Evolutionary conservation across 176 grass and related monocot genomes (phyloP), one percentile per base, ranked within the genome.

Genomic region (Poa annua): DNA sequence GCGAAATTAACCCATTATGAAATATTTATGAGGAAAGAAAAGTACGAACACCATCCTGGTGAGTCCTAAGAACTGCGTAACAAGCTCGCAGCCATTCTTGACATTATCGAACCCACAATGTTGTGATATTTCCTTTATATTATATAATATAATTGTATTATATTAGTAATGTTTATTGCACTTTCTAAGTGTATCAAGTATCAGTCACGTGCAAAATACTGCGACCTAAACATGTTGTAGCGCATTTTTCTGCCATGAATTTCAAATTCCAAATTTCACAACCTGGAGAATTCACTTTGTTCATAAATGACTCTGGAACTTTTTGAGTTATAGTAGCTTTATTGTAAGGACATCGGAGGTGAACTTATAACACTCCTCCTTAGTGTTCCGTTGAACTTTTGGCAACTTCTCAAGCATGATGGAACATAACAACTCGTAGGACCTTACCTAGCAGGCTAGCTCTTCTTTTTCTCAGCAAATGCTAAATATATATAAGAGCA

Each of bases 321-420:
- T 72, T 44, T 44, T 32, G 60, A 32, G 60, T 25, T 32, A 63
- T 63, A 63, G 60, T 63, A 63, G 60, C 60, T 42, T 70, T 72
- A 47, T 26, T 65, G 14, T 36, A 41, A 63, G 29, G 7, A 2
- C 22, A 16, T 62, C 25, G 3, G 3, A 64, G 33, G 53, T 62
- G 53, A 57, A 68, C 22, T 7, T 64, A 42, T 26, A 47, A 11
- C 50, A 55, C 49, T 44, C 19, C 25, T 13, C 29, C 21, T 29
- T 72, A 66, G 53, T 54, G 16, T 77, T 77, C 48, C 32, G 10
- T n/a, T 59, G 26, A 51, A 22, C 24, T 73, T 71, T 73, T 47
- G 26, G 4, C 7, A 61, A 11, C 38, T 78, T 44, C 53, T 7
- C 35, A 63, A 74, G 81, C 5, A 32, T 61, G 57, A 33, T 64